Evolutionary conservation across 441 rosid species (phyloP).

Genomic region (Bocquillonia castaneifolia): DNA sequence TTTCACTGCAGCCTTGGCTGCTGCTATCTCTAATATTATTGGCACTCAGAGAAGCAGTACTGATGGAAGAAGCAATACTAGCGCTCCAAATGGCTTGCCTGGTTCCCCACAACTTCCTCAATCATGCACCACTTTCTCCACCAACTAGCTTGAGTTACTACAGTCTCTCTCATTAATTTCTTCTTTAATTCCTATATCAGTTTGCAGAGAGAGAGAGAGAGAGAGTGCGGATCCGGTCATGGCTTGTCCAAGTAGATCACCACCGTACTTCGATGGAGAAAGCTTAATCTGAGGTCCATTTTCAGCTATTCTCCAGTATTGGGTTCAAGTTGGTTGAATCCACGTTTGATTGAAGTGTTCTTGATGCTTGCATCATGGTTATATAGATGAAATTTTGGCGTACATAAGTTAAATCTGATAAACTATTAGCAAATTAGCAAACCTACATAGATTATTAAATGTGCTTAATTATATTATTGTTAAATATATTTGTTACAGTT

Average conservation of each 20-base stretch:
- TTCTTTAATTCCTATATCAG: not conserved
- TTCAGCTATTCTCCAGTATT: not conserved
- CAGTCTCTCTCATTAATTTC: not conserved
- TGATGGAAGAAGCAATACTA: conserved; percentile 21
- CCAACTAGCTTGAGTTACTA: conserved; percentile 30
- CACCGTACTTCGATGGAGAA: not conserved
- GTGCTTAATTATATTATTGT: not conserved
- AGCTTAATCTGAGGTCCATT: not conserved
- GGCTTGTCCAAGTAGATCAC: not conserved
- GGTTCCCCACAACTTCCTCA: conserved; percentile 80
- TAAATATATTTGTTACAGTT: not conserved
- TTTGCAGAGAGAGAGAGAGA: not conserved
- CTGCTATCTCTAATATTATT: conserved; percentile 60
- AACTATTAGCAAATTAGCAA: not conserved
- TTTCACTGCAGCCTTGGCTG: conserved; percentile 72
- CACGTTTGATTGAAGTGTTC: not conserved
- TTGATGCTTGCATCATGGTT: not conserved
- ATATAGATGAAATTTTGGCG: conserved; percentile 11
- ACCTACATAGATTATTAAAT: not conserved
- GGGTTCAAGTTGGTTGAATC: not conserved
- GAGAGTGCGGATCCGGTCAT: not conserved
- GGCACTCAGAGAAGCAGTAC: conserved; percentile 30
- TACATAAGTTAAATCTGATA: not conserved
- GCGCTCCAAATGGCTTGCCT: conserved; percentile 33
- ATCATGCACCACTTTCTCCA: conserved; percentile 86